A percentile compares a stretch with the other conserved stretches of the same genome.
These are phyloP conservation scores for Chytridium lagenaria DNA, from an alignment of 371 early-diverging fungal species.

Conservation along the genomic window DNA sequence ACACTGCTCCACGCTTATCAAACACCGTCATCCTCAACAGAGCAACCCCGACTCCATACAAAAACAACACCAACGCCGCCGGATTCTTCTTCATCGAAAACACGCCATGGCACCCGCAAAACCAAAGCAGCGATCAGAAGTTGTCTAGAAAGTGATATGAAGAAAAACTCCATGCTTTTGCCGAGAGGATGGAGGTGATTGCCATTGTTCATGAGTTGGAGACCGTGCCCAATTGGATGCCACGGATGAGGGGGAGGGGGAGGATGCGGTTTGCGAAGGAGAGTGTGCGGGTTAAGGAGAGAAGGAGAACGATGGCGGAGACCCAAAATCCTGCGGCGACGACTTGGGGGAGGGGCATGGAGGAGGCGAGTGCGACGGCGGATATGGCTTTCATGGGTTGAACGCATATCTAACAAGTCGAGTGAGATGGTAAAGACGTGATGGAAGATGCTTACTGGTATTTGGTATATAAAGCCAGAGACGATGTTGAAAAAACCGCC, in stretches of 20 bases:
- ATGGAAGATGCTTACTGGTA: slow-evolving; percentile 18
- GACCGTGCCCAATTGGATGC: slow-evolving; percentile 89
- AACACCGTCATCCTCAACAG: slow-evolving; percentile 51
- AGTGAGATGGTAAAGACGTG: slow-evolving; percentile 11
- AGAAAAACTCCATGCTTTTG: slow-evolving; percentile 31
- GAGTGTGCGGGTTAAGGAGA: slow-evolving; percentile 77
- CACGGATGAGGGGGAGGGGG: slow-evolving; percentile 80
- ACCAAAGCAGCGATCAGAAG: slow-evolving; percentile 72
- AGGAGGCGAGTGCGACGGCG: slow-evolving; percentile 71
- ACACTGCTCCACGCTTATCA: slow-evolving; percentile 40
- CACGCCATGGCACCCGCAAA: slow-evolving; percentile 71
- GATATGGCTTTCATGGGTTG: slow-evolving; percentile 73
- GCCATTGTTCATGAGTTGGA: slow-evolving; percentile 79
- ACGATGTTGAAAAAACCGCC: slow-evolving; percentile 46
- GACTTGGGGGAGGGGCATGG: slow-evolving; percentile 72
- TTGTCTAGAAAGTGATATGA: slow-evolving; percentile 76
- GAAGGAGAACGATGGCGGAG: slow-evolving; percentile 63
- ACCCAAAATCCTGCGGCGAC: slow-evolving; percentile 82
- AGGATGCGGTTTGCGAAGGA: slow-evolving; percentile 72
- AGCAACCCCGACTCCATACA: slow-evolving; percentile 76
- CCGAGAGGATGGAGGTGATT: slow-evolving; percentile 37
- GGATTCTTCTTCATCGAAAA: slow-evolving; percentile 71
- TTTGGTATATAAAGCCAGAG: not conserved
- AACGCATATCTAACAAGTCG: slow-evolving; percentile 38
- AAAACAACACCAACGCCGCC: slow-evolving; percentile 75